Percentiles rank a stretch among this genome's conserved stretches.
These are phyloP conservation scores for Pythium rhizo-oryzae DNA, from an alignment of 352 stramenopile species.

Conservation along the genomic window DNA sequence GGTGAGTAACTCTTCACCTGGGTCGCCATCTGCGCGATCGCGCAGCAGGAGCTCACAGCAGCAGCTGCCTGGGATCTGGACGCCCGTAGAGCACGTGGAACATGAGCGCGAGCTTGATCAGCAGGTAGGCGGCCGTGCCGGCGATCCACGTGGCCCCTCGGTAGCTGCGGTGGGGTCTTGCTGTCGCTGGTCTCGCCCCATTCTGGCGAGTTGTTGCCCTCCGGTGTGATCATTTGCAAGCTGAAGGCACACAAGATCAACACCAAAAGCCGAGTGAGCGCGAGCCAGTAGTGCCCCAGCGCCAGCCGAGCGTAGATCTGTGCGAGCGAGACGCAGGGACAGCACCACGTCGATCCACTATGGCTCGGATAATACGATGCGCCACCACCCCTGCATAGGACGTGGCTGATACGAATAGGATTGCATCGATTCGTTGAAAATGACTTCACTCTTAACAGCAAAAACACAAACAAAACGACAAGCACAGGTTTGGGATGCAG, in stretches of 20 bases:
- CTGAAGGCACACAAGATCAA: background rate
- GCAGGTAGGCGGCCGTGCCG: too few species aligned
- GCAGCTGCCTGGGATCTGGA: conserved; percentile 27
- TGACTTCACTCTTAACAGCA: too few species aligned
- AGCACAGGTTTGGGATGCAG: conserved; percentile 38
- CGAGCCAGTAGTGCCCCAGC: conserved; percentile 11
- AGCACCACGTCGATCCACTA: too few species aligned
- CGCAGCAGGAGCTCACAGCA: conserved; percentile 31
- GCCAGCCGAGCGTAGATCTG: conserved; percentile 29
- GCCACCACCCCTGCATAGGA: too few species aligned
- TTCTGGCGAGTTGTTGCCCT: background rate
- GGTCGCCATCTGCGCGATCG: conserved; percentile 38
- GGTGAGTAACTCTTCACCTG: conserved; percentile 36
- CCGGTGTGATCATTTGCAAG: background rate
- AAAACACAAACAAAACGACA: too few species aligned
- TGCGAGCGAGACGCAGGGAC: conserved; percentile 36
- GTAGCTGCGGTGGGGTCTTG: too few species aligned
- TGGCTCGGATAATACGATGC: too few species aligned
- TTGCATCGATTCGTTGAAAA: too few species aligned
- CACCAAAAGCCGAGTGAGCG: conserved; percentile 6
- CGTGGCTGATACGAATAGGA: too few species aligned
- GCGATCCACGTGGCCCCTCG: too few species aligned
- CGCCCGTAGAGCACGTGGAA: background rate
- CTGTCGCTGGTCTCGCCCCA: conserved; percentile 1
- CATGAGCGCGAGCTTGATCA: background rate